phyloP scores from a whole-genome alignment of 768 basidiomycete species.

The Suillus bovinus region DNA sequence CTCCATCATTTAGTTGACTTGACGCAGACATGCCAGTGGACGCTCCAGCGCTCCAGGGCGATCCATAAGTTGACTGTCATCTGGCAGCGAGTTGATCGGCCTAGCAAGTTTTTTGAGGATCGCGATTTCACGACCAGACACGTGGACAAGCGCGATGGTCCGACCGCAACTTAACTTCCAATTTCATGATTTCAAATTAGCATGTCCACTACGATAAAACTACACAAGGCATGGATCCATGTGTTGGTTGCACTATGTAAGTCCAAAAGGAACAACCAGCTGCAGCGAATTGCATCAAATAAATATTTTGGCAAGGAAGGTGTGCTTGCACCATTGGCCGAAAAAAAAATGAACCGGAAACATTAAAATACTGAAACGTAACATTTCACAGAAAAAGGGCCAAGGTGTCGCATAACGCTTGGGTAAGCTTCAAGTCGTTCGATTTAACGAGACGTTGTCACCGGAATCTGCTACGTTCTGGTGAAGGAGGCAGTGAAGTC shows the following conservation, averaged over 20 bases:
- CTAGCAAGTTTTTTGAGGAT: neutral
- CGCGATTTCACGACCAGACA: neutral
- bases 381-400: conserved; percentile 5
- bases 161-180: neutral
- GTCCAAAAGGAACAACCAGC: conserved; percentile 10
- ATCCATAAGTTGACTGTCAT: neutral
- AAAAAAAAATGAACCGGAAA: conserved; percentile 4
- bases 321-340: conserved; percentile 7
- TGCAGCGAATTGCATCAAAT: conserved; percentile 19
- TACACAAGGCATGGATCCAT: conserved; percentile 23
- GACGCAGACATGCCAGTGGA: too few species aligned
- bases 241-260: conserved; percentile 14
- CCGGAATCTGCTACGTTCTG: conserved; percentile 32
- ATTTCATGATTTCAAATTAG: conserved; percentile 19
- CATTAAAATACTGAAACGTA: conserved; percentile 6
- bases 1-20: neutral
- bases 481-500: conserved; percentile 33
- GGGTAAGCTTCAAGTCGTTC: neutral
- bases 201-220: conserved; percentile 24
- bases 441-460: conserved; percentile 23
- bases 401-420: conserved; percentile 8
- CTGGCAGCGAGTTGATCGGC: conserved; percentile 3
- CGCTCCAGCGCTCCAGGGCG: too few species aligned
- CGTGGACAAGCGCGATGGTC: neutral
- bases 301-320: conserved; percentile 15